Percentiles rank a stretch among this genome's conserved stretches.
These are phyloP conservation scores for Mentha longifolia DNA, from an alignment of 257 asterid species.

Conservation along the genomic window DNA sequence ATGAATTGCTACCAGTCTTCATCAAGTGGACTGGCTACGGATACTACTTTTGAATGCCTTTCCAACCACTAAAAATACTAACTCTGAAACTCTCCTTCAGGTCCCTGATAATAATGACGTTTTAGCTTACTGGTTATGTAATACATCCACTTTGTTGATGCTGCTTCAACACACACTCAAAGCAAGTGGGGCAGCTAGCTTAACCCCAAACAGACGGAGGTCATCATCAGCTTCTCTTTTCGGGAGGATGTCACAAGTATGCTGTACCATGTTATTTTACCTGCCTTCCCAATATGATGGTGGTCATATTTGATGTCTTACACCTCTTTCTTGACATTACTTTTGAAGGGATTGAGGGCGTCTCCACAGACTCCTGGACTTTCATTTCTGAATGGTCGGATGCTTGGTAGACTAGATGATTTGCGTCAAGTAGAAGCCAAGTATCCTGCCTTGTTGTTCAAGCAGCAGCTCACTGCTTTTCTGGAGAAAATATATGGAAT, in stretches of 20 bases:
- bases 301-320: constrained; percentile 27
- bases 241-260: constrained; percentile 98
- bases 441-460: constrained; percentile 96
- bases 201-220: constrained; percentile 94
- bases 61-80: constrained; percentile 29
- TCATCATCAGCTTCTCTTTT: constrained; percentile 95
- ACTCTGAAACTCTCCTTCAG: constrained; percentile 46
- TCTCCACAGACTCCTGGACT: constrained; percentile 96
- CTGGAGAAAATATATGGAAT: constrained; percentile 97
- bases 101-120: constrained; percentile 84
- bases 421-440: constrained; percentile 98
- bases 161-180: constrained; percentile 98
- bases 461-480: constrained; percentile 99
- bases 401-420: constrained; percentile 91
- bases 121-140: constrained; percentile 92
- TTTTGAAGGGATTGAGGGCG: constrained; percentile 76
- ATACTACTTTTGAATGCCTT: not conserved
- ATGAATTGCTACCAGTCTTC: constrained; percentile 9
- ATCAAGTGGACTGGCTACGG: not conserved
- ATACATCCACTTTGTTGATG: constrained; percentile 91
- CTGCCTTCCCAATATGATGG: constrained; percentile 28
- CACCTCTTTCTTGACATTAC: constrained; percentile 25
- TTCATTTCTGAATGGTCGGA: constrained; percentile 80
- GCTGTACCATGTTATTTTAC: constrained; percentile 34
- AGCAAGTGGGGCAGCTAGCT: constrained; percentile 96